Evolutionary conservation across 2,329 filamentous ascomycete species (phyloP).

Genomic region (Claviceps monticola): DNA sequence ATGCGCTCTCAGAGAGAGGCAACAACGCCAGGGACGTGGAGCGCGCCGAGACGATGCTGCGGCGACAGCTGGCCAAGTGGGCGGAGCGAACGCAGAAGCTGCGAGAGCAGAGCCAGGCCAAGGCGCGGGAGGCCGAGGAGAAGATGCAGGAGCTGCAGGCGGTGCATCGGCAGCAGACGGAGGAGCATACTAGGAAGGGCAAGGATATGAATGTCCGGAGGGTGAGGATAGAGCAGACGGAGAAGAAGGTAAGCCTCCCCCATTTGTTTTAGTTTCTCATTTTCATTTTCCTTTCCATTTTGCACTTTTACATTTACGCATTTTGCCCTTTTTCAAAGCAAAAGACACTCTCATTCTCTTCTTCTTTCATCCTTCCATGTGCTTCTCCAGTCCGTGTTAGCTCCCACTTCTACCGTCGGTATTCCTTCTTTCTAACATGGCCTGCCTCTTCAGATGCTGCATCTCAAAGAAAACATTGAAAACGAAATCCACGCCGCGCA

Average conservation of each 20-base stretch:
- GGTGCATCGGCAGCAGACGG: slow-evolving; percentile 65
- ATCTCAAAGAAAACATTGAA: slow-evolving; percentile 95
- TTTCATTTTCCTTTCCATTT: neutral
- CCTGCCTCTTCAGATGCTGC: slow-evolving; percentile 58
- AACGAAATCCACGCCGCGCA: slow-evolving; percentile 81
- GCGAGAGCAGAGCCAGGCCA: slow-evolving; percentile 64
- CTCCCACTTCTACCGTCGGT: too few species aligned
- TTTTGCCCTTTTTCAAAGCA: too few species aligned
- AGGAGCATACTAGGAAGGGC: slow-evolving; percentile 75
- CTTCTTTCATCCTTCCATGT: neutral
- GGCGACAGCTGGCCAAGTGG: slow-evolving; percentile 75
- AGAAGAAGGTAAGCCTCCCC: slow-evolving; percentile 67
- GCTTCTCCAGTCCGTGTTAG: too few species aligned
- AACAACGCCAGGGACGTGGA: slow-evolving; percentile 90
- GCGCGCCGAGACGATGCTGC: slow-evolving; percentile 68
- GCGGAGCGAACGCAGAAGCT: slow-evolving; percentile 76
- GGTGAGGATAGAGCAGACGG: slow-evolving; percentile 92
- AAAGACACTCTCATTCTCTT: neutral
- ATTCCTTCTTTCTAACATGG: neutral
- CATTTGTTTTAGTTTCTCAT: neutral
- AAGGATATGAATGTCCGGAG: slow-evolving; percentile 84
- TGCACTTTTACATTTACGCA: too few species aligned
- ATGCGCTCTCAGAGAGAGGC: slow-evolving; percentile 74
- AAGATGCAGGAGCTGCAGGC: slow-evolving; percentile 82
- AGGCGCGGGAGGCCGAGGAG: slow-evolving; percentile 66